A percentile compares a stretch with the other conserved stretches of the same genome.
phyloP scores from a whole-genome alignment of 2,329 filamentous ascomycete species.

The Aureobasidium sp. region DNA sequence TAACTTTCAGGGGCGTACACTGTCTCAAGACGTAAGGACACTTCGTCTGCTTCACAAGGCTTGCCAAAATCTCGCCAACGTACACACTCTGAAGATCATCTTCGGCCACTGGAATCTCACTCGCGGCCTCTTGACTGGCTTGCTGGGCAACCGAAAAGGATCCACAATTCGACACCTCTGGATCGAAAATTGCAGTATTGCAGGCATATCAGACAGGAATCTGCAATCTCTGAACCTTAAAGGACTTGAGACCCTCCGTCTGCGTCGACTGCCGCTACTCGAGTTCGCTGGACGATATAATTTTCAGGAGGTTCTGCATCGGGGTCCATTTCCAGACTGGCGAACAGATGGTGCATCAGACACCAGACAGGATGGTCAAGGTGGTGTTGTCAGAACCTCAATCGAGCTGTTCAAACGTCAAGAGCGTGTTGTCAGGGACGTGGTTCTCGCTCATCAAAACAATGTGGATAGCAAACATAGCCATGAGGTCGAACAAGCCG shows the following conservation, averaged over 20 bases:
- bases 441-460: neutral
- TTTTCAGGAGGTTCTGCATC: constrained; percentile 21
- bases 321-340: constrained; percentile 21
- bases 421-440: constrained; percentile 20
- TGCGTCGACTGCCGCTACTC: constrained; percentile 34
- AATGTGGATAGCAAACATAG: neutral
- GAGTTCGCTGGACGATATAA: constrained; percentile 15
- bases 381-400: constrained; percentile 17
- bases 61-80: constrained; percentile 35
- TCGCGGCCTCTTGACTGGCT: constrained; percentile 33
- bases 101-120: constrained; percentile 39
- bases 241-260: constrained; percentile 36
- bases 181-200: constrained; percentile 39
- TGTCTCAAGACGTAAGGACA: constrained; percentile 36
- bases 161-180: constrained; percentile 36
- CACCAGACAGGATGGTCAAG: constrained; percentile 23
- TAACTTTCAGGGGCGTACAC: constrained; percentile 33
- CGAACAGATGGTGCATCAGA: constrained; percentile 21
- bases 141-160: constrained; percentile 30
- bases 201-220: constrained; percentile 22
- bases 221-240: constrained; percentile 23
- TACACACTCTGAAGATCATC: constrained; percentile 39
- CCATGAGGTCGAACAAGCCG: neutral
- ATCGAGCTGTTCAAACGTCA: constrained; percentile 2
- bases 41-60: constrained; percentile 35